Conservation (phyloP, 139 green algal species). For the Pleodorina starrii region DNA sequence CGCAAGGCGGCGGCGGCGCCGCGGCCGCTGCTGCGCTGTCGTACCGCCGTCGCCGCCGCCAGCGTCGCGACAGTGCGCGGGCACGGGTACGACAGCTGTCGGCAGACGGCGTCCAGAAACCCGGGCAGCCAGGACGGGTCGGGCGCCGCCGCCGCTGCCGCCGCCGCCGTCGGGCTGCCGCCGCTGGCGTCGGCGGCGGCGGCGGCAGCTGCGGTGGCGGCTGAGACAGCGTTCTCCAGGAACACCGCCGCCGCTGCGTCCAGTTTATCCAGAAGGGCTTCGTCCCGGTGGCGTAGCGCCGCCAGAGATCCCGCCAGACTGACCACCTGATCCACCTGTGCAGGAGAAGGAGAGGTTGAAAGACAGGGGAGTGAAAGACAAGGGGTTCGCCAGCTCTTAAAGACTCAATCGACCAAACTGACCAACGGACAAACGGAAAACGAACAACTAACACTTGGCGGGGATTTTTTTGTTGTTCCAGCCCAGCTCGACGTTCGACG, state of each 20-base stretch:
- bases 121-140: background rate
- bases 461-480: too few species aligned
- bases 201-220: background rate
- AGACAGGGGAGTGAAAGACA: background rate
- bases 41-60: background rate
- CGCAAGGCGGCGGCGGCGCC: too few species aligned
- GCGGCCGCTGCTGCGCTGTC: background rate
- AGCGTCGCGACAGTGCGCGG: background rate
- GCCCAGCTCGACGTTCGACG: background rate
- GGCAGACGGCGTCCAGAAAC: background rate
- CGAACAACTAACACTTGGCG: too few species aligned
- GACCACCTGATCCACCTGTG: background rate
- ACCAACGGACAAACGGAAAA: background rate
- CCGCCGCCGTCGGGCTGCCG: background rate
- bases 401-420: background rate
- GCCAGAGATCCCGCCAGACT: background rate
- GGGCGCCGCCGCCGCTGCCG: background rate
- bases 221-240: background rate
- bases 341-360: background rate
- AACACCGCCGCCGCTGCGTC: background rate
- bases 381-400: background rate
- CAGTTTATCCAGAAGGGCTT: background rate
- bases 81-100: conserved; percentile 25
- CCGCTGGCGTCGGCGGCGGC: background rate
- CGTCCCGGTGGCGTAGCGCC: background rate